Conservation (phyloP, 257 asterid genomes). For the Primulina tabacum region DNA sequence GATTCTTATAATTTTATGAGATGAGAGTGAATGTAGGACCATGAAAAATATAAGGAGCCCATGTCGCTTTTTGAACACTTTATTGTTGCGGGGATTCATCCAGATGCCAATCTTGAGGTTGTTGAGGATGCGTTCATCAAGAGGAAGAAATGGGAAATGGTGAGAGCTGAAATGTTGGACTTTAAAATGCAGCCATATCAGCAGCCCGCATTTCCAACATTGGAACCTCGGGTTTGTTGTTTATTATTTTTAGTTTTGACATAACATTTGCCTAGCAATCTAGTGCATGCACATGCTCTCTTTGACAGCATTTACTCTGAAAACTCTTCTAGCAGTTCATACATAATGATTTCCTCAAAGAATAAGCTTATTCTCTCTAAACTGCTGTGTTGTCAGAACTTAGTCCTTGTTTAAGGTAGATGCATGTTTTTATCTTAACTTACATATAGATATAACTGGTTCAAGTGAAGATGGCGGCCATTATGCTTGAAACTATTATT, state of each 20-base stretch:
- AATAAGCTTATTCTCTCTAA: conserved; percentile 11
- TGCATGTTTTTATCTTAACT: not conserved
- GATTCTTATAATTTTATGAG: conserved; percentile 21
- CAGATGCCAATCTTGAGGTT: conserved; percentile 74
- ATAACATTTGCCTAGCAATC: not conserved
- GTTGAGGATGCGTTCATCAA: conserved; percentile 70
- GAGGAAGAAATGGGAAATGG: conserved; percentile 58
- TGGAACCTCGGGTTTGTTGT: conserved; percentile 81
- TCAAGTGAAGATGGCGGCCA: conserved; percentile 9
- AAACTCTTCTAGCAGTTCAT: conserved; percentile 8
- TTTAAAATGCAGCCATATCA: conserved; percentile 34
- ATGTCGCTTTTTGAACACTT: conserved; percentile 83
- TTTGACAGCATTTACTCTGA: not conserved
- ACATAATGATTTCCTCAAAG: not conserved
- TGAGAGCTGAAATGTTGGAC: conserved; percentile 39
- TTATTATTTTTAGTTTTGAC: conserved; percentile 18
- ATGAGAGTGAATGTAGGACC: conserved; percentile 57
- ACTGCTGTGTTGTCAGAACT: not conserved
- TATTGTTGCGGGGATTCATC: conserved; percentile 76
- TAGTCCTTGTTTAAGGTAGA: conserved; percentile 8
- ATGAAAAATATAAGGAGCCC: conserved; percentile 75
- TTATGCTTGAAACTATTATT: conserved; percentile 4
- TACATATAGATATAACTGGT: conserved; percentile 13
- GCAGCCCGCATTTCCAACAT: conserved; percentile 55
- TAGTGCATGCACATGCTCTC: conserved; percentile 9